A percentile compares a stretch with the other conserved stretches of the same genome.
Conservation (phyloP, 192 early-diverging fungal genomes). For the Umbelopsis sp. region DNA sequence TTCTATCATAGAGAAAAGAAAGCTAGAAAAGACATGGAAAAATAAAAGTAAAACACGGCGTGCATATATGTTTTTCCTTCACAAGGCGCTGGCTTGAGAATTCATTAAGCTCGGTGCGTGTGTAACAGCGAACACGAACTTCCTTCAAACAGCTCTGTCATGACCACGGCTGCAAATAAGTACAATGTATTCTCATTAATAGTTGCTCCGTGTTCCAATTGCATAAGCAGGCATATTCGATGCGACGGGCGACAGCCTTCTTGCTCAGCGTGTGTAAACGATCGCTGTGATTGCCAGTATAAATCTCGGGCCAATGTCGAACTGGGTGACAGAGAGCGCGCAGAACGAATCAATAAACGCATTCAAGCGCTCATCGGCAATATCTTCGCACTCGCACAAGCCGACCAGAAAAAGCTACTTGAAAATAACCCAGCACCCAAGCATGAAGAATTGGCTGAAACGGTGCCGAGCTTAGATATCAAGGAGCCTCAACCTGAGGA, state of each 20-base stretch:
- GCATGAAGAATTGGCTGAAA: background rate
- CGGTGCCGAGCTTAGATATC: background rate
- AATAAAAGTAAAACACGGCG: too few relatives aligned
- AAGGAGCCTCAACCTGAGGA: background rate
- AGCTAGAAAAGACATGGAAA: too few relatives aligned
- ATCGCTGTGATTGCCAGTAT: background rate
- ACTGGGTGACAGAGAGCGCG: constrained; percentile 7
- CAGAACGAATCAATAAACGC: background rate
- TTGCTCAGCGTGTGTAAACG: background rate
- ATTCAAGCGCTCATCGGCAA: background rate
- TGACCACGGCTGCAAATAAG: background rate
- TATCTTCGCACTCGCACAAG: background rate
- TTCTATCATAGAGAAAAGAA: too few relatives aligned
- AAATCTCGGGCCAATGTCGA: constrained; percentile 20
- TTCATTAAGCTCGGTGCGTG: too few relatives aligned
- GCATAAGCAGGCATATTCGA: background rate
- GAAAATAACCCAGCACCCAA: background rate
- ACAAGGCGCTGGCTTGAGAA: too few relatives aligned
- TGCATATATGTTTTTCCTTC: too few relatives aligned
- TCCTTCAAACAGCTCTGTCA: constrained; percentile 1
- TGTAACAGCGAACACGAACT: too few relatives aligned
- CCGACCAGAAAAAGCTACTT: too few relatives aligned
- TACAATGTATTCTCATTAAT: constrained; percentile 15
- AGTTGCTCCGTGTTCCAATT: constrained; percentile 12
- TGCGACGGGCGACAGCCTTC: constrained; percentile 8